A percentile compares a stretch with the other conserved stretches of the same genome.
These are phyloP conservation scores for Fraxinus greggii DNA, from an alignment of 305 asterid genomes.

Conservation along the genomic window DNA sequence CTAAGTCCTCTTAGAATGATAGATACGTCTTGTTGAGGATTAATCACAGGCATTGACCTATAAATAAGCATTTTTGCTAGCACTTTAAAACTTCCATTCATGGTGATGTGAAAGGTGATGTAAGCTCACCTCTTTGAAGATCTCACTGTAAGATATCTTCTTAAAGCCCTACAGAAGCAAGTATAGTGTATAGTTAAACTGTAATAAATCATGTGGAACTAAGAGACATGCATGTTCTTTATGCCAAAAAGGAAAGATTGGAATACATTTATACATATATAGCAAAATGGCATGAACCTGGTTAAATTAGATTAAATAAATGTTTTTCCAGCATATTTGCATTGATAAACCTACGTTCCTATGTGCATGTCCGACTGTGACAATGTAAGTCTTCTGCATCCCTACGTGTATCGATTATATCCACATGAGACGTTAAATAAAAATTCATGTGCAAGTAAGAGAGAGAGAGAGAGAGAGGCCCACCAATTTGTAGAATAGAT, in stretches of 20 bases:
- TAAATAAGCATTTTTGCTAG: background rate
- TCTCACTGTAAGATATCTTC: slow-evolving; percentile 62
- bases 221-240: background rate
- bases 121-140: slow-evolving; percentile 75
- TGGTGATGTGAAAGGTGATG: slow-evolving; percentile 11
- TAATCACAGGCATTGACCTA: background rate
- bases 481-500: slow-evolving; percentile 75
- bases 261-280: background rate
- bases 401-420: background rate
- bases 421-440: background rate
- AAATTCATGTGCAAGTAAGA: background rate
- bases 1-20: background rate
- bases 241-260: background rate
- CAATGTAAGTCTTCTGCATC: background rate
- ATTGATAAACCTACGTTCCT: background rate
- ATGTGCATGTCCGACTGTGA: background rate
- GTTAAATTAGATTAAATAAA: background rate
- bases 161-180: slow-evolving; percentile 57
- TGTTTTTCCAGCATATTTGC: background rate
- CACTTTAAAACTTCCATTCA: background rate
- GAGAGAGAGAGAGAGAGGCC: slow-evolving; percentile 16
- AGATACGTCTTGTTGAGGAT: slow-evolving; percentile 2
- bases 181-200: slow-evolving; percentile 9
- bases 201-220: background rate
- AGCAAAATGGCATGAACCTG: background rate